Evolutionary conservation across 2,329 filamentous ascomycete species (phyloP), one percentile per base, ranked within the genome.

Genomic region (Diaporthe sp.): DNA sequence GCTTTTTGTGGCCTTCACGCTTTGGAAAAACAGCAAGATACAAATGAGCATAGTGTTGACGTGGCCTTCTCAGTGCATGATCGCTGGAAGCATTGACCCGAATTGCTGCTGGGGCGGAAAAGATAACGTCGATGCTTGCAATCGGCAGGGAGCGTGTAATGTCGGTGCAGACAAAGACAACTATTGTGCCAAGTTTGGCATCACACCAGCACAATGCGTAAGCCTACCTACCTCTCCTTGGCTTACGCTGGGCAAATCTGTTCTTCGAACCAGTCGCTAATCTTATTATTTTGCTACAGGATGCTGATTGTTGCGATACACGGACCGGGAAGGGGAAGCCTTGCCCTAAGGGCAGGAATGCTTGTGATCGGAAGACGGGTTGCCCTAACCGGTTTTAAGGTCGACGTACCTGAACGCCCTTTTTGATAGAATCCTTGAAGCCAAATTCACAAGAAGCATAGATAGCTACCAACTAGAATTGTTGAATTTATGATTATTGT

Each of bases 231-330:
- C 25, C 51, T 28, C 12, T 55, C 17, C n/a, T 28, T 15, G 28
- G 25, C 51, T 55, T 53, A 53, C 17, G 49, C 49, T 25, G 15
- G 49, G n/a, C 19, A 22, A 31, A 55, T 53, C 4, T 53, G 9
- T 28, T 25, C 17, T 31, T 28, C 8, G 51, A 55, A 55, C 15
- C 51, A 22, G 15, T 6, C 51, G 51, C 25, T 55, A 12, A 55
- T 39, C 51, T 31, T 31, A 55, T 31, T 7, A 13, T 55, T 5
- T 22, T 15, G 17, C 9, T 55, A 55, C 51, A 55, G 51, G 51
- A 55, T 31, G 51, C 51, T 55, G 51, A 55, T 28, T 55, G 51
- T 55, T 55, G 51, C 51, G 51, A 55, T 55, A 55, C 51, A 31
- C 51, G 51, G 51, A 55, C 51, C 13, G 19, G 19, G 51, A 7